Percentiles rank a stretch among this genome's conserved stretches.
phyloP scores from a whole-genome alignment of 2,329 filamentous ascomycete species.

The Phialophora macrospora region DNA sequence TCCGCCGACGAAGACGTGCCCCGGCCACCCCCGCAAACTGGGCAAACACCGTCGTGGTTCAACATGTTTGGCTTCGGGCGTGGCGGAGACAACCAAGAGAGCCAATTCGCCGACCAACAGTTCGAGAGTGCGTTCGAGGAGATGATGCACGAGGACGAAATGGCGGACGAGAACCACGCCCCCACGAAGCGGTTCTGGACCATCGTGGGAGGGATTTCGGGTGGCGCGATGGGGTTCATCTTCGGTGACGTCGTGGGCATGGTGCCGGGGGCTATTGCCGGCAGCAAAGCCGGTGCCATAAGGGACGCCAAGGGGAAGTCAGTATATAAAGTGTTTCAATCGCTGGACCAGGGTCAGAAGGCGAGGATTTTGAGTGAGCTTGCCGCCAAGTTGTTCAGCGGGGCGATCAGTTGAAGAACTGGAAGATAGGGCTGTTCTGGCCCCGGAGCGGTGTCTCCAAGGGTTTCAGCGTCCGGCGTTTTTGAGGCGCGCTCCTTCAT shows the following conservation, averaged over 20 bases:
- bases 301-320: constrained; percentile 92
- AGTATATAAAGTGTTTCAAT: constrained; percentile 87
- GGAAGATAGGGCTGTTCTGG: not conserved
- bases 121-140: constrained; percentile 89
- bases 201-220: constrained; percentile 81
- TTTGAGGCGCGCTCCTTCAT: not conserved
- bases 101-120: constrained; percentile 71
- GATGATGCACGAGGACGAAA: constrained; percentile 83
- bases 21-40: constrained; percentile 42
- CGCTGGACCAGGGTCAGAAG: constrained; percentile 81
- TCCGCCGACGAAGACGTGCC: constrained; percentile 46
- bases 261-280: constrained; percentile 86
- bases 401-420: constrained; percentile 37
- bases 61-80: constrained; percentile 64
- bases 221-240: constrained; percentile 91
- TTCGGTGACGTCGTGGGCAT: constrained; percentile 89
- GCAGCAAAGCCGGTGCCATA: constrained; percentile 87
- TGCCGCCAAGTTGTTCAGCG: constrained; percentile 77
- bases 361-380: constrained; percentile 80
- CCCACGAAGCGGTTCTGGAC: constrained; percentile 82
- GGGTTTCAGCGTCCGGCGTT: not conserved
- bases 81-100: constrained; percentile 40
- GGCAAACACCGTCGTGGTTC: constrained; percentile 73
- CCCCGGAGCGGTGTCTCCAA: not conserved
- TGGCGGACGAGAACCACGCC: constrained; percentile 67